Base-by-base conservation (phyloP, 768 basidiomycete species). In the Gautieria morchelliformis region DNA sequence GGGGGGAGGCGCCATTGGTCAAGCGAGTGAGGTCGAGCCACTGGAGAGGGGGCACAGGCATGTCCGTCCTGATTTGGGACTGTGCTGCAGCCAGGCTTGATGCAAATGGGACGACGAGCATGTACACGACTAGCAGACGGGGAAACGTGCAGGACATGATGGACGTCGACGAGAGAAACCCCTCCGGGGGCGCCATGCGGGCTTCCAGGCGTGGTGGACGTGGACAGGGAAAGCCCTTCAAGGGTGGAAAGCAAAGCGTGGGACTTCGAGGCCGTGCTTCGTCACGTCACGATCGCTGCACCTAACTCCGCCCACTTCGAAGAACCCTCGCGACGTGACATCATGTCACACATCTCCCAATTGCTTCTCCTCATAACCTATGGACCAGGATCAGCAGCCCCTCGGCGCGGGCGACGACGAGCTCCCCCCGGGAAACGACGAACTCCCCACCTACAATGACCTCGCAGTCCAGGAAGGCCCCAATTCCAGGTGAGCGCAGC, bases 371-470 rank as follows among this genome's bases (percentile, higher is more conserved):
- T 20, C 11, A 30, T 20, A 49, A n/a, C 11, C 53, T 11, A 55
- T 55, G 53, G 53, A 55, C 7, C 14, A 44, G 41, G 53, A 42
- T 17, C 40, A 40, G 12, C 30, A 20, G 17, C 30, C n/a, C 32
- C 37, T 44, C 24, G 40, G 17, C 19, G 40, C 76, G 71, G 22
- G 72, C 70, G 8, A 37, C 27, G 81, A 83, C 56, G 82, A 79
- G 44, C 75, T 90, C 8, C 89, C 89, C 17, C n/a, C 76, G 71
- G 22, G 72, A 71, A 14, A 37, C 27, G 81, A 83, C 56, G 82
- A 79, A 42, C 75, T 90, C 8, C 89, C 89, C 17, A 84, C 84
- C 4, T 93, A 93, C 63, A 84, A 88, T 56, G 85, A 88, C 66
- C 80, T 92, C n/a, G 81, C 83, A 5, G 74, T 76, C 7, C 82